phyloP scores from a whole-genome alignment of 495 filamentous ascomycete species.

The Tuber borchii region DNA sequence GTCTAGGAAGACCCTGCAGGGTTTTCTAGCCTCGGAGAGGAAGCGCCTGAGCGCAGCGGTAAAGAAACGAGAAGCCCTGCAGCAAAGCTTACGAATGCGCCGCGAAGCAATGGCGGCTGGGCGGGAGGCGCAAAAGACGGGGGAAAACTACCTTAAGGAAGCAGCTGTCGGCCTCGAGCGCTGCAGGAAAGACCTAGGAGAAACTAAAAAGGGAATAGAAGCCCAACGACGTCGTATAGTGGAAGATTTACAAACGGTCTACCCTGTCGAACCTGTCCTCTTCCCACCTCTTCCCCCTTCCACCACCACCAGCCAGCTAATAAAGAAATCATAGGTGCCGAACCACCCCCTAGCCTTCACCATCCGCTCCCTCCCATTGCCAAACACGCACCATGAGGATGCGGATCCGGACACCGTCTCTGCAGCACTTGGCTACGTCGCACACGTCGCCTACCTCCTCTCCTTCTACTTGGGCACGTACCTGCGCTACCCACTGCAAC shows the following conservation, averaged over 20 bases:
- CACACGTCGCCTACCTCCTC: conserved; percentile 66
- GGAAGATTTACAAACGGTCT: conserved; percentile 71
- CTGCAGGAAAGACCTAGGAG: conserved; percentile 57
- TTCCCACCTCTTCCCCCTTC: conserved; percentile 43
- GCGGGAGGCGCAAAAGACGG: conserved; percentile 52
- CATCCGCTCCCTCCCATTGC: conserved; percentile 67
- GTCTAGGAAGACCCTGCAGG: conserved; percentile 17
- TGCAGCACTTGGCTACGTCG: conserved; percentile 75
- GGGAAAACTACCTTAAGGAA: conserved; percentile 50
- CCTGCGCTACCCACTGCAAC: conserved; percentile 72
- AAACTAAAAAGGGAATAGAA: conserved; percentile 57
- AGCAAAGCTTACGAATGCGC: conserved; percentile 58
- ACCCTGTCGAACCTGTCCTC: conserved; percentile 64
- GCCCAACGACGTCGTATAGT: conserved; percentile 81
- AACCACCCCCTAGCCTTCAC: conserved; percentile 72
- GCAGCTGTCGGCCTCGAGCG: conserved; percentile 46
- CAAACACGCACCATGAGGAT: conserved; percentile 52
- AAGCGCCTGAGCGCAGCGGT: conserved; percentile 56
- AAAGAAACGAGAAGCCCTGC: conserved; percentile 54
- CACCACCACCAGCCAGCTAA: not conserved
- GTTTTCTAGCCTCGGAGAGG: conserved; percentile 53
- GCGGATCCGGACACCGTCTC: conserved; percentile 60
- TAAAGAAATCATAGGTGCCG: conserved; percentile 49
- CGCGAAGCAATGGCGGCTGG: conserved; percentile 61
- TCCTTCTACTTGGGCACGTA: conserved; percentile 73